These are phyloP conservation scores for Seiridium unicorne DNA, from an alignment of 2,329 filamentous ascomycete species.

Conservation along the genomic window DNA sequence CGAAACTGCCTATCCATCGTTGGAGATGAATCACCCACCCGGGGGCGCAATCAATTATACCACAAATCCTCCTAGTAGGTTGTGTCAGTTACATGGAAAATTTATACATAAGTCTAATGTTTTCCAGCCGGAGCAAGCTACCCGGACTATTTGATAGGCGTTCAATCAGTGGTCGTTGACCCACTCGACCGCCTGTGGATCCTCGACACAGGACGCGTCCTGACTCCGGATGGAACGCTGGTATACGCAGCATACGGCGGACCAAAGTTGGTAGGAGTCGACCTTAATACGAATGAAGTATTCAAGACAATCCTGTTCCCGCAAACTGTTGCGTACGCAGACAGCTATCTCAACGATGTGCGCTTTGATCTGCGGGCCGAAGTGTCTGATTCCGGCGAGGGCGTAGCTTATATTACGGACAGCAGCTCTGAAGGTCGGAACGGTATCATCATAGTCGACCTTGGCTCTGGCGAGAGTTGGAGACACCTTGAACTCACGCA, in stretches of 20 bases:
- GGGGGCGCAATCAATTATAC: slow-evolving; percentile 2
- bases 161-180: slow-evolving; percentile 52
- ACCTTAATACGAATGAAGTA: slow-evolving; percentile 41
- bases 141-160: slow-evolving; percentile 46
- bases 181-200: slow-evolving; percentile 49
- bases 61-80: background rate
- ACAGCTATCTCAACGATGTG: slow-evolving; percentile 52
- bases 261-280: slow-evolving; percentile 47
- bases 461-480: slow-evolving; percentile 46
- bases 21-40: slow-evolving; percentile 41
- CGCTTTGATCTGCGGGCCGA: slow-evolving; percentile 48
- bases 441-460: slow-evolving; percentile 48
- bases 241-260: slow-evolving; percentile 43
- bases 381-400: slow-evolving; percentile 38
- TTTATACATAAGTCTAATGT: too few species aligned
- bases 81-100: background rate
- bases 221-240: slow-evolving; percentile 39
- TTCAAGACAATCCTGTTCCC: slow-evolving; percentile 41
- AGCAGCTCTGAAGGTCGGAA: slow-evolving; percentile 45
- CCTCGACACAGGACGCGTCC: slow-evolving; percentile 44
- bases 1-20: slow-evolving; percentile 21
- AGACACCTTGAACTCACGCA: slow-evolving; percentile 42
- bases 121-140: slow-evolving; percentile 38
- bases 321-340: slow-evolving; percentile 38
- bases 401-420: slow-evolving; percentile 53